Evolutionary conservation across 2,329 filamentous ascomycete species (phyloP).

Genomic region (Xylaria multiplex): DNA sequence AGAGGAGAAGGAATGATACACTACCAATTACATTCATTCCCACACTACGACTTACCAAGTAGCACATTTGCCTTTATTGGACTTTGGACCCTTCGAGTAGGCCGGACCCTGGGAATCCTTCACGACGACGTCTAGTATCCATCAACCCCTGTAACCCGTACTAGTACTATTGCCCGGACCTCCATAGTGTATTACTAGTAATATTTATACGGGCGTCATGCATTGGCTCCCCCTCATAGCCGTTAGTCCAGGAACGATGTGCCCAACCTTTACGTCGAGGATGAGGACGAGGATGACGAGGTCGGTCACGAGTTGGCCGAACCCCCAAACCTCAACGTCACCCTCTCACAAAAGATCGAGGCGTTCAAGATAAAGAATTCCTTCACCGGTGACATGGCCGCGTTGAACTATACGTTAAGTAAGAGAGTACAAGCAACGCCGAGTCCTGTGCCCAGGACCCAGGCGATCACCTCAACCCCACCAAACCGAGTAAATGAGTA

Average conservation of each 20-base stretch:
- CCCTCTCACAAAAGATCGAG: neutral
- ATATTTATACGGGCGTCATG: neutral
- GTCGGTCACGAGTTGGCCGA: neutral
- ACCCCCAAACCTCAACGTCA: neutral
- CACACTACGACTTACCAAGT: too few relatives aligned
- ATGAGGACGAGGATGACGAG: neutral
- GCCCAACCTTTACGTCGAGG: neutral
- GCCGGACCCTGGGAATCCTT: conserved; percentile 1
- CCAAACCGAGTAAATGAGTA: neutral
- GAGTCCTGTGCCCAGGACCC: neutral
- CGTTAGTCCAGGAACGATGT: neutral
- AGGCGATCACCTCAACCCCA: neutral
- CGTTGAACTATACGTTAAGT: neutral
- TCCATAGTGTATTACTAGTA: neutral
- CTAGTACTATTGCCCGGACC: too few relatives aligned
- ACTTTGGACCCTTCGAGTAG: neutral
- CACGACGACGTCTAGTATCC: neutral
- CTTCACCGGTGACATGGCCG: neutral
- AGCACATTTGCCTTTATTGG: neutral
- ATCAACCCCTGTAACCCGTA: neutral
- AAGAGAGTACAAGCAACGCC: neutral
- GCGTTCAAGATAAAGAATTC: conserved; percentile 10
- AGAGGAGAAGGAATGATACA: neutral
- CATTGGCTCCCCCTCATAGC: neutral
- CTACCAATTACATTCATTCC: too few relatives aligned